Conservation (phyloP, 1,139 yeast genomes). For the Arxiozyma slooffiae region DNA sequence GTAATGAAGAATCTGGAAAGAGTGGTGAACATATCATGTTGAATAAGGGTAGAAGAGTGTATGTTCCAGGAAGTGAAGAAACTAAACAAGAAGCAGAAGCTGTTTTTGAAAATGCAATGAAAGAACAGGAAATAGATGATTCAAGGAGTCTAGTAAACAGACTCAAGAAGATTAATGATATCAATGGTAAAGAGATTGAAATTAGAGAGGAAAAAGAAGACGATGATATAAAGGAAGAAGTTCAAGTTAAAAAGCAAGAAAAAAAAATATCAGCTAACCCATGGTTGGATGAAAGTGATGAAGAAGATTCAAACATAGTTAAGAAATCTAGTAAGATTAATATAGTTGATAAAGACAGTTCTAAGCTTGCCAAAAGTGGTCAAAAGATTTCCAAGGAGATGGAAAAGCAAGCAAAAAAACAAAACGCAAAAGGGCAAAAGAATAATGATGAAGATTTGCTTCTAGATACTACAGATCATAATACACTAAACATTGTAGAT, state of each 20-base stretch:
- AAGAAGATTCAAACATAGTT: slow-evolving; percentile 22
- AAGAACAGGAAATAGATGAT: slow-evolving; percentile 50
- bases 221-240: slow-evolving; percentile 5
- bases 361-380: slow-evolving; percentile 38
- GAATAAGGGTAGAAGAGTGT: slow-evolving; percentile 75
- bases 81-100: slow-evolving; percentile 38
- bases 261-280: slow-evolving; percentile 45
- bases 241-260: not conserved
- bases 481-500: slow-evolving; percentile 37
- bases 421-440: slow-evolving; percentile 8
- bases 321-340: slow-evolving; percentile 46
- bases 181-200: slow-evolving; percentile 5
- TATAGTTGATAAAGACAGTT: slow-evolving; percentile 49
- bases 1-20: slow-evolving; percentile 29
- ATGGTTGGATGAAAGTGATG: slow-evolving; percentile 46
- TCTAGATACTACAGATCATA: slow-evolving; percentile 20
- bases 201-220: slow-evolving; percentile 5
- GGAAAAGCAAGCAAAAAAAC: slow-evolving; percentile 34
- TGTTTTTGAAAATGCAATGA: slow-evolving; percentile 31
- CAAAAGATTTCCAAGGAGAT: slow-evolving; percentile 43
- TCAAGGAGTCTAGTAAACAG: slow-evolving; percentile 39
- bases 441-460: slow-evolving; percentile 16
- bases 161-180: slow-evolving; percentile 19
- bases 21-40: slow-evolving; percentile 39
- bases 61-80: slow-evolving; percentile 57